Base-by-base conservation (phyloP, 1,284 basidiomycete species). In the Sporisorium scitamineum region DNA sequence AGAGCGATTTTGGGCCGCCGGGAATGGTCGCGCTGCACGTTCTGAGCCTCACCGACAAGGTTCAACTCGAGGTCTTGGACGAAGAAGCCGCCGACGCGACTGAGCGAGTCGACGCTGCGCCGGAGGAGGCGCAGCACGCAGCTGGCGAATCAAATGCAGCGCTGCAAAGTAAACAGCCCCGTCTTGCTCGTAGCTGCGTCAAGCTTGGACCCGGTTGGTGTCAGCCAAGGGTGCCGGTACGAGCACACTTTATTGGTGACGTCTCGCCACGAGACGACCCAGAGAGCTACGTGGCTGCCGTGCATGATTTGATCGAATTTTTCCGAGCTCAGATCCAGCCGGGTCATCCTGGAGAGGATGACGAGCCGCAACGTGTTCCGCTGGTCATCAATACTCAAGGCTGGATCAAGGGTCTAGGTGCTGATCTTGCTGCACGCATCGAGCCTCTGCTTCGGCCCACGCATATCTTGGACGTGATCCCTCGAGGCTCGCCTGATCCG, bases 361-460 rank as follows among this genome's bases (percentile, higher is more conserved):
- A 48, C 18, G 31, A 22, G 5, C 31, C 52, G 31, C 39, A 44
- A 22, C 50, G 63, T 13, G 75, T 86, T 5, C 96, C 96, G 0
- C 89, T 99, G 6, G 89, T 98, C 10, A 90, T 98, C 61, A 99
- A 99, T 85, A 97, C 94, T 0, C 95, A 96, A 90, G 96, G 96
- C 2, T 99, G 96, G 96, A 90, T 90, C 16, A 97, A 96, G 85
- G 96, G 96, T 2, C 90, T 97, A 1, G 96, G 96, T 2, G 91
- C 91, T 20, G 93, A 97, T 77, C 87, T 99, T 3, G 89, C 91
- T 11, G 84, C 85, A 2, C 89, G 89, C 70, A 90, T 97, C 51
- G 91, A 94, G 81, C 88, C 88, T 2, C 86, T 91, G 18, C 86
- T 91, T 1, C 87, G 89, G 52, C 91, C 94, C 0, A 90, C 90